These are phyloP conservation scores for Entomortierella beljakovae DNA, from an alignment of 192 early-diverging fungal genomes.

Conservation along the genomic window DNA sequence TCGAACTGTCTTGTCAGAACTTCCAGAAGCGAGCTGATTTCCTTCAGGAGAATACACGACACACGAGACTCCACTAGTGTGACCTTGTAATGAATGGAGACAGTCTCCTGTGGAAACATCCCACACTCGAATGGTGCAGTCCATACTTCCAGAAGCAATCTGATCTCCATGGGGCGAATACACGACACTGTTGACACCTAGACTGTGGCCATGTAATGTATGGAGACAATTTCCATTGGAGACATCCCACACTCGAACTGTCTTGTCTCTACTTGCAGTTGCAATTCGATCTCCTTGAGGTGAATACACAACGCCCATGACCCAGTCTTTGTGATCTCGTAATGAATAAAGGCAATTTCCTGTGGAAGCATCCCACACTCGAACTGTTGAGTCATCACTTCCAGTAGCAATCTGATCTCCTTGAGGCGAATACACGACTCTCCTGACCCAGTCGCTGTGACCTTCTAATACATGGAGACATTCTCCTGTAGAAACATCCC, in stretches of 20 bases:
- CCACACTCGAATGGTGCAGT: neutral
- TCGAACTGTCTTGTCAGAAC: neutral
- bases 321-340: too few relatives aligned
- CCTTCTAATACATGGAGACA: neutral
- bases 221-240: neutral
- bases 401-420: too few relatives aligned
- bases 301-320: too few relatives aligned
- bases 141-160: neutral
- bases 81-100: too few relatives aligned
- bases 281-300: neutral
- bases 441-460: too few relatives aligned
- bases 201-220: neutral
- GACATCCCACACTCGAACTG: constrained; percentile 2
- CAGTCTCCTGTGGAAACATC: neutral
- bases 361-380: too few relatives aligned
- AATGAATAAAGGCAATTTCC: too few relatives aligned
- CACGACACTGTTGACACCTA: neutral
- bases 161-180: neutral
- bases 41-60: neutral
- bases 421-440: too few relatives aligned
- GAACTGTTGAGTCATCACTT: too few relatives aligned
- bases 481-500: neutral
- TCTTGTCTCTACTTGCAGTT: neutral
- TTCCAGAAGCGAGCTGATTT: neutral
- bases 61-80: neutral